Conservation (phyloP, 2,329 filamentous ascomycete genomes). For the Aspergillus alliaceus region DNA sequence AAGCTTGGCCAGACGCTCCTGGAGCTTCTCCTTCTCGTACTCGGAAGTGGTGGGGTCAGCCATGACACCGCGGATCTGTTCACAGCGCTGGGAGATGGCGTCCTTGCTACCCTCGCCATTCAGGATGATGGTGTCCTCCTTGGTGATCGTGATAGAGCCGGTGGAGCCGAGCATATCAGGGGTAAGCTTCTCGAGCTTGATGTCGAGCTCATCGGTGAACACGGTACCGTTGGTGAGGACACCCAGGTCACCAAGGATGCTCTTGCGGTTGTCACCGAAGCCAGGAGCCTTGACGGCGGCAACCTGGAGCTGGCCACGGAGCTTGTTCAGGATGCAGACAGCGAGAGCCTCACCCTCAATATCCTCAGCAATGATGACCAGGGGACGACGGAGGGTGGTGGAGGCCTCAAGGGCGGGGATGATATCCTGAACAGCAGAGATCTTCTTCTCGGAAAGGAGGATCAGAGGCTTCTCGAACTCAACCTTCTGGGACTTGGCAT, state of each 20-base stretch:
- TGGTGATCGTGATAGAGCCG: constrained; percentile 98
- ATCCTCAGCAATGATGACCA: constrained; percentile 98
- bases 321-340: constrained; percentile 99
- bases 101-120: constrained; percentile 98
- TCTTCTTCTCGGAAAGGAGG: constrained; percentile 99
- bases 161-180: constrained; percentile 95
- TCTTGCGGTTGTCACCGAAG: constrained; percentile 99
- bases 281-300: constrained; percentile 98
- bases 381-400: constrained; percentile 88
- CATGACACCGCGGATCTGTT: constrained; percentile 98
- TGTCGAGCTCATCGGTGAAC: constrained; percentile 96
- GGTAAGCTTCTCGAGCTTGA: constrained; percentile 98
- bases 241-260: constrained; percentile 93
- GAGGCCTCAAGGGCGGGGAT: constrained; percentile 97
- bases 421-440: constrained; percentile 98
- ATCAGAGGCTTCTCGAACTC: constrained; percentile 99
- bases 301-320: constrained; percentile 97
- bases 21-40: constrained; percentile 99
- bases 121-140: constrained; percentile 98
- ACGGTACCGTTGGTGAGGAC: constrained; percentile 95
- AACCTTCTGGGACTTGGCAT: constrained; percentile 97
- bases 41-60: constrained; percentile 90
- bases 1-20: constrained; percentile 98
- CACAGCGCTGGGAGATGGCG: constrained; percentile 87
- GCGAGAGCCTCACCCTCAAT: constrained; percentile 98